phyloP scores from a whole-genome alignment of 352 stramenopile species.

The Detonula confervacea region DNA sequence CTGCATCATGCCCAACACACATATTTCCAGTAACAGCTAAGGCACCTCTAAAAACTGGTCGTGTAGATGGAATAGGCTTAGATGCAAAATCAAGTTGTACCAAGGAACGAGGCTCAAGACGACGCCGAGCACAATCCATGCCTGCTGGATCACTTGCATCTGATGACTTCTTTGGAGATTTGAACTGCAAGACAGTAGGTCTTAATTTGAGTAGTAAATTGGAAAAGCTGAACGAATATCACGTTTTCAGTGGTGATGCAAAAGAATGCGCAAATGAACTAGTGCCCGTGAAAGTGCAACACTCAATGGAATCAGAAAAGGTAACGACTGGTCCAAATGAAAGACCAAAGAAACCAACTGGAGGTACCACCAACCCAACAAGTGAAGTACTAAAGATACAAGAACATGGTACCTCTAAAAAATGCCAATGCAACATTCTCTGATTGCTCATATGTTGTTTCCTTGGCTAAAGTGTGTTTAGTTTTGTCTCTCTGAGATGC shows the following conservation, averaged over 20 bases:
- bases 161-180: constrained; percentile 28
- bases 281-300: too few species aligned
- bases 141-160: constrained; percentile 35
- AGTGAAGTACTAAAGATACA: neutral
- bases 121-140: constrained; percentile 30
- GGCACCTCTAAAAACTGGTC: neutral
- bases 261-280: neutral
- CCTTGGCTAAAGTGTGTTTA: too few species aligned
- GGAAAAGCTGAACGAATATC: neutral
- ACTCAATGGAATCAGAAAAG: too few species aligned
- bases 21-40: constrained; percentile 8
- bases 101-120: constrained; percentile 1
- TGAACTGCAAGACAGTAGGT: neutral
- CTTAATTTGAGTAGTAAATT: too few species aligned
- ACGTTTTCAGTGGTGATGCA: neutral
- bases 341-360: neutral
- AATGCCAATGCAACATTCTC: neutral
- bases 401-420: neutral
- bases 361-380: neutral
- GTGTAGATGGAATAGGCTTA: neutral
- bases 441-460: too few species aligned
- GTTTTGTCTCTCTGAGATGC: too few species aligned
- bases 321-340: too few species aligned
- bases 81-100: too few species aligned
- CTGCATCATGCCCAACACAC: neutral